Evolutionary conservation across 164 flowering plant genomes (phyloP), one percentile per base, ranked within the genome.

Genomic region (Houttuynia cordata): DNA sequence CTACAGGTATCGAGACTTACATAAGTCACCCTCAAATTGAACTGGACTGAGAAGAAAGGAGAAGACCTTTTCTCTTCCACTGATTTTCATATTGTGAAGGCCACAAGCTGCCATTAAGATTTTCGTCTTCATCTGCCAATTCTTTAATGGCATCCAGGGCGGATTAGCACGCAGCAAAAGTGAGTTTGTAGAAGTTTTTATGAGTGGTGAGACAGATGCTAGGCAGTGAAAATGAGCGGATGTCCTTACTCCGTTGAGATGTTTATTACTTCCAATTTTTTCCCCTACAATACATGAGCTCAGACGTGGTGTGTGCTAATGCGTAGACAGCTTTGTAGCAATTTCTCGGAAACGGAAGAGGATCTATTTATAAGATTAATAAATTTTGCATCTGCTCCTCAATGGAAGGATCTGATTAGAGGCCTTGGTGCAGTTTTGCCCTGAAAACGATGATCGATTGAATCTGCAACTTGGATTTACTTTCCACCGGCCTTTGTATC

Each of bases 401-500:
- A 30, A 30, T 30, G 37, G 37, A 30, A 30, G 37, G 6, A 30
- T 30, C 37, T 30, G 37, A 30, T 30, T 30, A 30, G 37, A 30
- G 37, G 37, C 37, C 37, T 30, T 30, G 37, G 37, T n/a, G 37
- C 37, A 30, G 37, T 51, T 19, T 51, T 10, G n/a, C 64, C 39
- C 57, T 40, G 30, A 62, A 61, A 62, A 42, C 60, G 62, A 67
- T 57, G 59, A 24, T 56, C n/a, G n/a, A n/a, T n/a, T 21, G 53
- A 47, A 14, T 58, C 45, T 8, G 37, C 67, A 63, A 71, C 62
- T 63, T 58, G 67, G 62, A n/a, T 61, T 41, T 51, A 30, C 41
- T n/a, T n/a, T 42, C 65, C 57, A 67, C 71, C 69, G 61, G 63
- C 71, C 13, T n/a, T 45, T 51, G 22, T 64, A 60, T 66, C 76